These are phyloP conservation scores for Talaromyces funiculosus DNA, from an alignment of 2,329 filamentous ascomycete species.

Conservation along the genomic window DNA sequence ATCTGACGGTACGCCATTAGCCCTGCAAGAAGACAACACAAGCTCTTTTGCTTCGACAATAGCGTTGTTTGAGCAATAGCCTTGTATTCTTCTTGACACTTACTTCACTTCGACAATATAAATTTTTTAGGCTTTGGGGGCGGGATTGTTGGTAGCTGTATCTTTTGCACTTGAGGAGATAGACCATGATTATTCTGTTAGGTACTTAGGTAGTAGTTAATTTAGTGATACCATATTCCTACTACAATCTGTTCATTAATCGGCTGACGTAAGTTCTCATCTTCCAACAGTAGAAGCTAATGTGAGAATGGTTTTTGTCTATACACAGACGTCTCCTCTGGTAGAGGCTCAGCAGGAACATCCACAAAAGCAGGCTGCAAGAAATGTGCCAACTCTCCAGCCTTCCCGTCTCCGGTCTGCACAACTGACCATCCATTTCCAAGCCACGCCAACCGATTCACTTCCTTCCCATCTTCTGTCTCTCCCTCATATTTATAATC, in stretches of 20 bases:
- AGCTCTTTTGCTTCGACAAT: constrained; percentile 43
- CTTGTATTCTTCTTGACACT: neutral
- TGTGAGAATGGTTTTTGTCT: neutral
- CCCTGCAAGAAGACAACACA: constrained; percentile 35
- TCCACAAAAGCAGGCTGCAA: neutral
- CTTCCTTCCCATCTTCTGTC: constrained; percentile 8
- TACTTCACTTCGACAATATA: constrained; percentile 2
- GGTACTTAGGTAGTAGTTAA: neutral
- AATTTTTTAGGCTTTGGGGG: neutral
- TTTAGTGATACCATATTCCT: constrained; percentile 1
- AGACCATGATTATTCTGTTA: neutral
- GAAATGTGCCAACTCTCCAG: constrained; percentile 3
- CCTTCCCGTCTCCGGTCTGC: neutral
- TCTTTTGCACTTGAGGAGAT: neutral
- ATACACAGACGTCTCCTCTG: neutral
- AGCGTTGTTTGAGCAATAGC: constrained; percentile 36
- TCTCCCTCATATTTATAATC: constrained; percentile 31
- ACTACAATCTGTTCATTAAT: too few relatives aligned
- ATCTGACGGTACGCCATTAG: constrained; percentile 28
- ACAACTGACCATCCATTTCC: constrained; percentile 28
- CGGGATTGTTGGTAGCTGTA: neutral
- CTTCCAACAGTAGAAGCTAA: neutral
- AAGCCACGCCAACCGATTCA: constrained; percentile 27
- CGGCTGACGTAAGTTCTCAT: neutral
- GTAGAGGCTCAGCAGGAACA: neutral